phyloP scores from a whole-genome alignment of 225 moss, liverwort and hornwort species.

The Anthoceros angustus region DNA sequence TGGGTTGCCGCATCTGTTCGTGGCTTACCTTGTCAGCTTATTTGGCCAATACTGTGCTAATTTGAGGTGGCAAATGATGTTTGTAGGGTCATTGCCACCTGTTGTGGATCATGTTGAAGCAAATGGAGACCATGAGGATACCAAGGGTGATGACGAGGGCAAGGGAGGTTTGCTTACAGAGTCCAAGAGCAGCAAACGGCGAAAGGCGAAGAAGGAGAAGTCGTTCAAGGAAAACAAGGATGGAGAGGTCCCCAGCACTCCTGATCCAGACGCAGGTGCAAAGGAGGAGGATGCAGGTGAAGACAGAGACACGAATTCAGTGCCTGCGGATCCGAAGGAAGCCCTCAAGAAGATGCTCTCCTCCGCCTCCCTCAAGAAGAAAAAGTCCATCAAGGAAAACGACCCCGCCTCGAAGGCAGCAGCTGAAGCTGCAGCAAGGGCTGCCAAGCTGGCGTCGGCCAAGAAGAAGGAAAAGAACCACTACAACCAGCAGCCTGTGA shows the following conservation, averaged over 20 bases:
- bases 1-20: neutral
- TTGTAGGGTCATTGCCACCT: slow-evolving; percentile 7
- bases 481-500: slow-evolving; percentile 56
- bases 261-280: slow-evolving; percentile 23
- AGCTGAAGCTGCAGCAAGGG: slow-evolving; percentile 86
- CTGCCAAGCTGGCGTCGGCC: slow-evolving; percentile 75
- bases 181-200: slow-evolving; percentile 40
- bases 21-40: neutral
- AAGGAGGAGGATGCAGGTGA: slow-evolving; percentile 17
- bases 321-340: slow-evolving; percentile 40
- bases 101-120: slow-evolving; percentile 17
- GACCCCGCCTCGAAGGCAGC: slow-evolving; percentile 71
- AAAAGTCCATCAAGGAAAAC: slow-evolving; percentile 41
- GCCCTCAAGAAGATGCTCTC: slow-evolving; percentile 28
- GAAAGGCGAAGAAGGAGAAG: slow-evolving; percentile 48
- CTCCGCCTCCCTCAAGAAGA: slow-evolving; percentile 41
- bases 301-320: slow-evolving; percentile 26
- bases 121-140: slow-evolving; percentile 3
- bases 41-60: neutral
- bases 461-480: slow-evolving; percentile 57
- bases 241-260: slow-evolving; percentile 25
- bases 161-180: slow-evolving; percentile 27
- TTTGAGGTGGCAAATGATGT: neutral
- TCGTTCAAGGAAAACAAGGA: slow-evolving; percentile 44
- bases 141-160: slow-evolving; percentile 12